These are phyloP conservation scores for Peltaster fructicola DNA, from an alignment of 2,329 filamentous ascomycete genomes.

Conservation along the genomic window DNA sequence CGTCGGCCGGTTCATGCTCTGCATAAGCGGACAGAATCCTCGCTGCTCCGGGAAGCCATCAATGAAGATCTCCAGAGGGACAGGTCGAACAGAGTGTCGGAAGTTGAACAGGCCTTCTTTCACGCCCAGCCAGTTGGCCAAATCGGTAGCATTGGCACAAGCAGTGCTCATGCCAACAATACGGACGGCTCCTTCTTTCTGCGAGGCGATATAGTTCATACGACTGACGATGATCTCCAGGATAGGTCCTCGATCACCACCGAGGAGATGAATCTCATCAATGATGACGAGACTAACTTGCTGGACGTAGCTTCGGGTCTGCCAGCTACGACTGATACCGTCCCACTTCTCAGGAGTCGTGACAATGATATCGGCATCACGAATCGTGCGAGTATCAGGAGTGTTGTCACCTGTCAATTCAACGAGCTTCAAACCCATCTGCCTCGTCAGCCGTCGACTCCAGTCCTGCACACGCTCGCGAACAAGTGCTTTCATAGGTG, in stretches of 20 bases:
- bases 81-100: conserved; percentile 86
- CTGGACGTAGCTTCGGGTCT: conserved; percentile 87
- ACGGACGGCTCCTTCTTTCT: conserved; percentile 75
- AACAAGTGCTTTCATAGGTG: conserved; percentile 96
- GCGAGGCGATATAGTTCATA: conserved; percentile 98
- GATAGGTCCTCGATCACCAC: conserved; percentile 90
- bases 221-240: conserved; percentile 82
- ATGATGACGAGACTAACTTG: conserved; percentile 95
- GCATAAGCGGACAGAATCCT: conserved; percentile 94
- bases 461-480: conserved; percentile 93
- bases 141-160: conserved; percentile 83
- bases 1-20: conserved; percentile 95
- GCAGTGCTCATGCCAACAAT: conserved; percentile 98
- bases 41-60: conserved; percentile 91
- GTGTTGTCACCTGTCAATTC: conserved; percentile 97
- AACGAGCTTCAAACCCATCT: conserved; percentile 77
- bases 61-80: conserved; percentile 90
- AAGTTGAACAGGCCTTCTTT: conserved; percentile 95
- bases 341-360: conserved; percentile 99
- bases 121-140: conserved; percentile 92
- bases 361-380: conserved; percentile 92
- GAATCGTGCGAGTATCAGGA: conserved; percentile 85
- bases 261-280: conserved; percentile 94
- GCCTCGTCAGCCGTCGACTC: conserved; percentile 61
- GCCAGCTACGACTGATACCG: conserved; percentile 96